These are phyloP conservation scores for Gossypium davidsonii DNA, from an alignment of 441 rosid genomes.

Conservation along the genomic window DNA sequence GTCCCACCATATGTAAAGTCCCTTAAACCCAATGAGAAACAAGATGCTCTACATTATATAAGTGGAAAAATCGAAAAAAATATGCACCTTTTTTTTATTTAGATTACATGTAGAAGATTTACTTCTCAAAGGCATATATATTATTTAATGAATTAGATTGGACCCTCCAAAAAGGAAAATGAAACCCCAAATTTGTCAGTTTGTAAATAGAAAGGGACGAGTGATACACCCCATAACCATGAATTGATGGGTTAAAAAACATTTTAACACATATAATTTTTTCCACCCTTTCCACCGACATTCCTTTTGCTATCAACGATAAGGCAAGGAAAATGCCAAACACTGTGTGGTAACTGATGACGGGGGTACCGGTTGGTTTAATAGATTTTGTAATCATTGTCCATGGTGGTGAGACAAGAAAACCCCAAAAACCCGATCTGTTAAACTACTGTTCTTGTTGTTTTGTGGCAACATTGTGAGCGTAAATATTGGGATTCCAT, in stretches of 20 bases:
- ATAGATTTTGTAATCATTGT: conserved; percentile 16
- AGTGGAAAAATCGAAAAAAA: no score
- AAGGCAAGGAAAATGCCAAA: conserved; percentile 5
- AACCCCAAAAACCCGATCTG: background rate
- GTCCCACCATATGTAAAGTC: background rate
- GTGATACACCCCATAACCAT: background rate
- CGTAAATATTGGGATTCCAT: background rate
- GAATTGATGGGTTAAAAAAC: background rate
- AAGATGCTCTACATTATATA: background rate
- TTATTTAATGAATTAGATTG: background rate
- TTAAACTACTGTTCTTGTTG: background rate
- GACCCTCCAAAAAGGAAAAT: background rate
- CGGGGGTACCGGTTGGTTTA: background rate
- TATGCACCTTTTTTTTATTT: no score
- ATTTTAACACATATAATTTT: background rate
- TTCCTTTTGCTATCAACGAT: conserved; percentile 18
- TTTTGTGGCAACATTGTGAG: background rate
- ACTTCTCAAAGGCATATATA: background rate
- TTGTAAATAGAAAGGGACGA: background rate
- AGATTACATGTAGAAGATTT: no score
- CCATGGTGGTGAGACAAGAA: conserved; percentile 2
- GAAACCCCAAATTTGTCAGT: background rate
- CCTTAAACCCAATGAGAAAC: background rate
- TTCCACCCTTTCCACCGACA: conserved; percentile 4
- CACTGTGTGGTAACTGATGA: background rate